Conservation (phyloP, 768 basidiomycete species). For the Suillus americanus region DNA sequence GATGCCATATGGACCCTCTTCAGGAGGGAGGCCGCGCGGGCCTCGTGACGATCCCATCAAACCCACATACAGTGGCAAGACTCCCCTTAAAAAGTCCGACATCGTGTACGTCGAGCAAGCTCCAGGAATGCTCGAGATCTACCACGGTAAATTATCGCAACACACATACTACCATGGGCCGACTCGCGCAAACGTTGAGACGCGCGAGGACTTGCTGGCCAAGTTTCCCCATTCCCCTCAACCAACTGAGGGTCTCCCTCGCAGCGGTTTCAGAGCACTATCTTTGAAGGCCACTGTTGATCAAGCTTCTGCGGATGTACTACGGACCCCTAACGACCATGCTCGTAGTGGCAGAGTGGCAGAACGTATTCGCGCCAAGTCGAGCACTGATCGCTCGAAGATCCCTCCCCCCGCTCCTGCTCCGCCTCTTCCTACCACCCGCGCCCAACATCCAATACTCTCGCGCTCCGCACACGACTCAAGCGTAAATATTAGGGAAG, state of each 20-base stretch:
- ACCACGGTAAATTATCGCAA: neutral
- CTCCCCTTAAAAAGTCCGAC: conserved; percentile 11
- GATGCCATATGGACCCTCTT: neutral
- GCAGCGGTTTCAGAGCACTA: neutral
- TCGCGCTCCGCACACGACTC: neutral
- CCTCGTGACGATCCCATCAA: neutral
- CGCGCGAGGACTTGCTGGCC: conserved; percentile 4
- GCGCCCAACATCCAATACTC: neutral
- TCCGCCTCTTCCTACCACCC: neutral
- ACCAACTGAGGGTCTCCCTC: neutral
- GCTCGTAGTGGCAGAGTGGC: neutral
- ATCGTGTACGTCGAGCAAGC: neutral
- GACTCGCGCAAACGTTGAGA: neutral
- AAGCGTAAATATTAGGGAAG: conserved; percentile 1
- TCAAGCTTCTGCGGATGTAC: neutral
- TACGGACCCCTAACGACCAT: neutral
- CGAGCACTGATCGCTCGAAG: neutral
- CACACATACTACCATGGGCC: neutral
- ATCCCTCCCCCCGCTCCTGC: neutral
- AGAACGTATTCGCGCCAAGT: conserved; percentile 6
- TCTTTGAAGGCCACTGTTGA: neutral
- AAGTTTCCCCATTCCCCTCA: neutral
- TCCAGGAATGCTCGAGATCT: conserved; percentile 5
- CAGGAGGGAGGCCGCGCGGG: conserved; percentile 2
- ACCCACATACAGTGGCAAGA: conserved; percentile 12